These are phyloP conservation scores for Solanum hybrid DNA, from an alignment of 305 asterid species.

Conservation along the genomic window DNA sequence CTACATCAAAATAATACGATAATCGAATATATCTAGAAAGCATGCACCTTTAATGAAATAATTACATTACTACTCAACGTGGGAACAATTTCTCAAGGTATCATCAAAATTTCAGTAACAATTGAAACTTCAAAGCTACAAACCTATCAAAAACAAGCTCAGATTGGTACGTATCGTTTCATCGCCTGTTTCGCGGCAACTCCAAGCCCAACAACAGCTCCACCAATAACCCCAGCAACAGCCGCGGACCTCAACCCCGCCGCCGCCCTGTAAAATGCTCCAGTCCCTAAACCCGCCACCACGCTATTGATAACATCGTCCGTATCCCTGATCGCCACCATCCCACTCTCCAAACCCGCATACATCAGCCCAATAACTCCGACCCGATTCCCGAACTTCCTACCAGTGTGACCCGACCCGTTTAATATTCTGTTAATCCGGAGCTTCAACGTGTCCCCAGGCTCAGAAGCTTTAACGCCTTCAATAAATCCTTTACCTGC, in stretches of 20 bases:
- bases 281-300: conserved; percentile 85
- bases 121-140: neutral
- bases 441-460: conserved; percentile 15
- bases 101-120: conserved; percentile 27
- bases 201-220: conserved; percentile 58
- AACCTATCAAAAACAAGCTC: conserved; percentile 6
- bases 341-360: conserved; percentile 75
- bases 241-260: conserved; percentile 86
- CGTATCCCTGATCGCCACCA: conserved; percentile 67
- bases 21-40: neutral
- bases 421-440: conserved; percentile 15
- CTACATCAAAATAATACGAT: neutral
- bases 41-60: neutral
- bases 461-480: conserved; percentile 10
- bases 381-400: conserved; percentile 11
- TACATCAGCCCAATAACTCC: conserved; percentile 9
- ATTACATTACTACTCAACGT: neutral
- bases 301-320: conserved; percentile 81
- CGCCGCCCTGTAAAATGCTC: conserved; percentile 78
- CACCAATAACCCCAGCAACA: conserved; percentile 89
- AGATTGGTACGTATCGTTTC: conserved; percentile 78
- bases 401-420: conserved; percentile 13
- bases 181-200: conserved; percentile 67
- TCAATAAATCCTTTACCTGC: conserved; percentile 2
- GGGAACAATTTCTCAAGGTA: conserved; percentile 1